phyloP scores from a whole-genome alignment of 2,329 filamentous ascomycete genomes.

The Neofusicoccum ribis region DNA sequence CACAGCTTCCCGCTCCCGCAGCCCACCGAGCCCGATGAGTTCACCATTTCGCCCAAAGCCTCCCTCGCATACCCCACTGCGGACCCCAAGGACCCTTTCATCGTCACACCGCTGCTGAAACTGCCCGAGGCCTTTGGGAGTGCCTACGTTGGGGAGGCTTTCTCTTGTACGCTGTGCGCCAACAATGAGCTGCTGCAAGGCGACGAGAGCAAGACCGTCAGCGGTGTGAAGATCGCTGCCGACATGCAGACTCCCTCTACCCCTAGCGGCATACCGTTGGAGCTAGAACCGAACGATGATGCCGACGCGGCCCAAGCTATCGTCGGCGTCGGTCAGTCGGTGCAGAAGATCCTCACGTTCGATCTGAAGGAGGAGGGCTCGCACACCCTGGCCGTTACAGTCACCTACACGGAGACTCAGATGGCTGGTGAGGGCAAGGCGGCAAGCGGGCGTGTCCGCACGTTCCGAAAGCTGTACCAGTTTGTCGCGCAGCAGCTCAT shows the following conservation, averaged over 20 bases:
- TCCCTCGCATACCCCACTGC: slow-evolving; percentile 71
- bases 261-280: slow-evolving; percentile 61
- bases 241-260: slow-evolving; percentile 93
- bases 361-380: slow-evolving; percentile 92
- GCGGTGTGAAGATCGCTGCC: slow-evolving; percentile 78
- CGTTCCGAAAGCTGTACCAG: slow-evolving; percentile 94
- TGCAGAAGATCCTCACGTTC: slow-evolving; percentile 81
- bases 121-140: slow-evolving; percentile 90
- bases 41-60: slow-evolving; percentile 59
- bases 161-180: slow-evolving; percentile 92
- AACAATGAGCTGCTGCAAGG: slow-evolving; percentile 71
- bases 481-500: slow-evolving; percentile 90
- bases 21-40: slow-evolving; percentile 45
- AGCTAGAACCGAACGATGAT: slow-evolving; percentile 34
- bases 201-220: slow-evolving; percentile 55
- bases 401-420: slow-evolving; percentile 89
- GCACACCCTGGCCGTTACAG: slow-evolving; percentile 88
- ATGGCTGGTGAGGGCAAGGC: slow-evolving; percentile 48
- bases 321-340: slow-evolving; percentile 61
- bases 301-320: slow-evolving; percentile 28
- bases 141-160: slow-evolving; percentile 92
- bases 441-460: slow-evolving; percentile 67
- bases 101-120: slow-evolving; percentile 66
- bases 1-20: slow-evolving; percentile 66
- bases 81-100: slow-evolving; percentile 52